phyloP scores from a whole-genome alignment of 148 eudicot species.

The Limonium bicolor region DNA sequence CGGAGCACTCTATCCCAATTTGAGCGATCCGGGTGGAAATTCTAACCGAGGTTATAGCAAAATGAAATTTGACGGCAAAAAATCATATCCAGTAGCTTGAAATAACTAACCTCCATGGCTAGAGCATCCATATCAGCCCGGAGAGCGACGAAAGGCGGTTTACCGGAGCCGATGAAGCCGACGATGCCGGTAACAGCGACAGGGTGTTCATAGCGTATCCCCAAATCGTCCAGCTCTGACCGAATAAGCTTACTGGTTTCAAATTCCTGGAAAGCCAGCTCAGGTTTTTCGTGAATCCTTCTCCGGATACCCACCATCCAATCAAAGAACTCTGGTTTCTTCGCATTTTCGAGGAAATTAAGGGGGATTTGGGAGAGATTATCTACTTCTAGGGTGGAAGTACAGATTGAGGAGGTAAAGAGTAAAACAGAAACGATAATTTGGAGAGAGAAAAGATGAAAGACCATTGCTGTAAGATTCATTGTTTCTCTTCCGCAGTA shows the following conservation, averaged over 20 bases:
- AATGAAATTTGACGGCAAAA: too few relatives aligned
- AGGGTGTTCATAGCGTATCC: background rate
- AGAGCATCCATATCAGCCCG: conserved; percentile 9
- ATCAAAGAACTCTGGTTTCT: conserved; percentile 5
- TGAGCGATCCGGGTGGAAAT: too few relatives aligned
- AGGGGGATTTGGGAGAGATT: conserved; percentile 19
- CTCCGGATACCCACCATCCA: conserved; percentile 4
- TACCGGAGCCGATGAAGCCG: conserved; percentile 4
- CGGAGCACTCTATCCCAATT: too few relatives aligned
- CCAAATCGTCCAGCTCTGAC: conserved; percentile 5
- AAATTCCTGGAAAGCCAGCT: conserved; percentile 4
- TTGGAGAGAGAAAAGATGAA: too few relatives aligned
- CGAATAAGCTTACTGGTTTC: conserved; percentile 1
- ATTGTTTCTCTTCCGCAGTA: too few relatives aligned
- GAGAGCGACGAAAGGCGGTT: conserved; percentile 3
- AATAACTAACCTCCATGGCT: conserved; percentile 1
- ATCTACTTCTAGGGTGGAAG: too few relatives aligned
- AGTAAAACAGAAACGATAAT: too few relatives aligned
- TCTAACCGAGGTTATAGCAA: too few relatives aligned
- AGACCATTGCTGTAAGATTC: too few relatives aligned
- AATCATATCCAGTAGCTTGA: too few relatives aligned
- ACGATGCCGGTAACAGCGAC: conserved; percentile 3
- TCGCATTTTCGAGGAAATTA: conserved; percentile 23
- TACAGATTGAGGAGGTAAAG: too few relatives aligned
- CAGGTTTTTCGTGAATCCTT: conserved; percentile 6